phyloP scores from a whole-genome alignment of 2,329 filamentous ascomycete genomes.

The Leptodontidium sp. region DNA sequence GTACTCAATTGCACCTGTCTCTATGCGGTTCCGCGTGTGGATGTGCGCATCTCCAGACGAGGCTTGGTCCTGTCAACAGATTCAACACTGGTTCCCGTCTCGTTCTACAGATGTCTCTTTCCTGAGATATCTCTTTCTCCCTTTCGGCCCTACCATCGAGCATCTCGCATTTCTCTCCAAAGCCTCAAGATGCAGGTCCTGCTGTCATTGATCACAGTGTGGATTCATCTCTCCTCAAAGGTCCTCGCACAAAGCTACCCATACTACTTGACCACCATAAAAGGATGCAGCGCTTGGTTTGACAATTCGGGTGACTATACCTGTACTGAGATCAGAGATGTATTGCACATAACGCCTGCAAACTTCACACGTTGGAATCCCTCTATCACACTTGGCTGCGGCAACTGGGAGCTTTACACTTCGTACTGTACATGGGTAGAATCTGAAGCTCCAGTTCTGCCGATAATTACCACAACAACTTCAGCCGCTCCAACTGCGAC shows the following conservation, averaged over 20 bases:
- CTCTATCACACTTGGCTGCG: not conserved
- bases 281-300: not conserved
- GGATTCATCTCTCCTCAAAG: conserved; percentile 1
- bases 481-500: not conserved
- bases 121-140: not conserved
- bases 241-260: not conserved
- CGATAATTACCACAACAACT: not conserved
- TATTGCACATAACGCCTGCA: conserved; percentile 4
- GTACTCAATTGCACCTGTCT: not conserved
- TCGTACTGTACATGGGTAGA: not conserved
- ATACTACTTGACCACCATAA: conserved; percentile 3
- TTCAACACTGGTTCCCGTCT: not conserved
- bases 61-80: not conserved
- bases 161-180: not conserved
- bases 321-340: conserved; percentile 3
- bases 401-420: not conserved
- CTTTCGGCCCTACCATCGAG: not conserved
- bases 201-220: not conserved
- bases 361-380: conserved; percentile 7
- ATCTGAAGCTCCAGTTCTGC: not conserved
- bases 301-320: conserved; percentile 6
- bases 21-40: not conserved
- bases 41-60: not conserved
- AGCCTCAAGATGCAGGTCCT: not conserved
- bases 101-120: not conserved